Conservation (phyloP, 345 rosid species). For the Atalantia buxifolia region DNA sequence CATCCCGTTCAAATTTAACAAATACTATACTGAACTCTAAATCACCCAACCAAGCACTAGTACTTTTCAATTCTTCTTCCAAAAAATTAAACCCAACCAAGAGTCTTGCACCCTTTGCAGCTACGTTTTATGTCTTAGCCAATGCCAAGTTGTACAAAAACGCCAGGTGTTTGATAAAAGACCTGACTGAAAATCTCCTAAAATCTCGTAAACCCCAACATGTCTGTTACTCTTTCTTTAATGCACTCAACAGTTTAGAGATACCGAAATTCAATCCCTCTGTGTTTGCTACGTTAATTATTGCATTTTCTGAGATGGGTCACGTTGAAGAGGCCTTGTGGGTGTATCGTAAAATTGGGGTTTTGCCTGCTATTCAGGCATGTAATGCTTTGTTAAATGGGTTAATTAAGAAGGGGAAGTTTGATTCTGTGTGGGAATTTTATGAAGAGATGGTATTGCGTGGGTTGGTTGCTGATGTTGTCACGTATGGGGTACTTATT, state of each 20-base stretch:
- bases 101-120: slow-evolving; percentile 34
- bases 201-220: slow-evolving; percentile 27
- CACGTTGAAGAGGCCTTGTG: slow-evolving; percentile 56
- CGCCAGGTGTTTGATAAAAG: slow-evolving; percentile 69
- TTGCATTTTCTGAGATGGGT: slow-evolving; percentile 53
- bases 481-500: slow-evolving; percentile 54
- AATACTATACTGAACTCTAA: slow-evolving; percentile 38
- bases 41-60: slow-evolving; percentile 41
- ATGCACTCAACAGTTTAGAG: slow-evolving; percentile 34
- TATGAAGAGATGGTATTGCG: slow-evolving; percentile 39
- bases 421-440: slow-evolving; percentile 46
- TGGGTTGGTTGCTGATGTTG: slow-evolving; percentile 53
- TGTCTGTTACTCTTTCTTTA: slow-evolving; percentile 29
- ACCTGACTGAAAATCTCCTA: slow-evolving; percentile 39
- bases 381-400: slow-evolving; percentile 54
- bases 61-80: slow-evolving; percentile 28
- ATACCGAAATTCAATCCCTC: slow-evolving; percentile 28
- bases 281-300: slow-evolving; percentile 51
- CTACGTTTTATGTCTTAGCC: slow-evolving; percentile 29
- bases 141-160: slow-evolving; percentile 31
- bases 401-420: slow-evolving; percentile 38
- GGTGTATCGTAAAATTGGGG: slow-evolving; percentile 41
- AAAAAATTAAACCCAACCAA: slow-evolving; percentile 23
- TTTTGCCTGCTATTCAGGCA: slow-evolving; percentile 43
- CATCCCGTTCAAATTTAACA: slow-evolving; percentile 27